Base-by-base conservation (phyloP, 1,284 basidiomycete genomes). In the Microbotryum lychnidis-dioicae region DNA sequence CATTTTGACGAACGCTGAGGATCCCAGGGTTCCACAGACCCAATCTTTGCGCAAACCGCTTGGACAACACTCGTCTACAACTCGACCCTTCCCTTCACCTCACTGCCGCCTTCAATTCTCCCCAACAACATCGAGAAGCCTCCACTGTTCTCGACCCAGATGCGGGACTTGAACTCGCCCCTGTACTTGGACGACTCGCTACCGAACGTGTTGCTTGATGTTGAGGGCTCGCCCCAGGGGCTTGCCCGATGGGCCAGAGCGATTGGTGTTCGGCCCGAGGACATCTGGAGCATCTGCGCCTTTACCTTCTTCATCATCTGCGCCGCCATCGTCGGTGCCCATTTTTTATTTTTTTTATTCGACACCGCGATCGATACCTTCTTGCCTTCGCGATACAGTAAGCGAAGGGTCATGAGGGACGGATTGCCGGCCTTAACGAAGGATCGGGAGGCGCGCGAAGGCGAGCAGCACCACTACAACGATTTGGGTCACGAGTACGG, bases 51-150 rank as follows among this genome's bases (percentile, higher is more conserved):
- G 6, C 86, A 89, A 73, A 86, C 88, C 6, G 84, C 89, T 0
- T 97, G 91, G 91, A 83, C 91, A 20, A 87, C 84, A 27, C 80
- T 97, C 56, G 78, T 85, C 46, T 92, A 89, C 77, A 83, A 68
- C 86, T 86, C 83, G 78, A 85, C 73, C 84, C 87, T 12, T 76
- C 73, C 80, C 2, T 87, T 81, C 75, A 78, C 80, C 58, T 72
- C 70, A 49, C 70, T 70, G 1, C 83, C 87, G 2, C 83, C 88
- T 0, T 76, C 82, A 16, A 73, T 79, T 54, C 92, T 90, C 68
- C 76, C 81, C 4, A 79, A 83, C 67, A 57, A 58, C 46, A 44
- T 52, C n/a, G 54, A 59, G 20, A 1, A 59, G 2, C 64, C 66
- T 2, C 29, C 61, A 1, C 2, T 42, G 0, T 68, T 58, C 56